phyloP scores from a whole-genome alignment of 2,329 filamentous ascomycete genomes.

The Diplodia corticola region DNA sequence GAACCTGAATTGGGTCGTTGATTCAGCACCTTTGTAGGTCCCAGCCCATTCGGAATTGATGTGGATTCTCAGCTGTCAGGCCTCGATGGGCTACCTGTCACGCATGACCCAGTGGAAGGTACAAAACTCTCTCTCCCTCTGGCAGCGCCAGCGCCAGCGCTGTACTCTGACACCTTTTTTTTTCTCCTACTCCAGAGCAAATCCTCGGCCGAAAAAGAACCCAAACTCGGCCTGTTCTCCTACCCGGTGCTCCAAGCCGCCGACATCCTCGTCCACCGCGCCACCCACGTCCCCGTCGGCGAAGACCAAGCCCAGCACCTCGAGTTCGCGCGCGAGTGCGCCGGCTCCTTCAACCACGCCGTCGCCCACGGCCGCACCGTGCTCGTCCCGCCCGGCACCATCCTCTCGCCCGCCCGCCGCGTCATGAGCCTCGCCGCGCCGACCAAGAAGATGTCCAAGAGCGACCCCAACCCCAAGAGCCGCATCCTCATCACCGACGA shows the following conservation, averaged over 20 bases:
- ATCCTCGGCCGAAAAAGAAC: conserved; percentile 59
- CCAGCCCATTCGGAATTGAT: conserved; percentile 84
- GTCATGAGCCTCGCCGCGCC: conserved; percentile 88
- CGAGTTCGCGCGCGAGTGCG: conserved; percentile 86
- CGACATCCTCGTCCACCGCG: conserved; percentile 84
- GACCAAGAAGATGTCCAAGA: conserved; percentile 91
- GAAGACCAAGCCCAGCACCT: conserved; percentile 93
- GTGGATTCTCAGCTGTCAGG: conserved; percentile 93
- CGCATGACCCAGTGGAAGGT: conserved; percentile 99
- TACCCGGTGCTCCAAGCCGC: conserved; percentile 96
- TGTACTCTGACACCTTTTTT: background rate
- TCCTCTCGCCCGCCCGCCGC: conserved; percentile 68
- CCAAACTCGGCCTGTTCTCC: conserved; percentile 89
- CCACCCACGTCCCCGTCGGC: conserved; percentile 95
- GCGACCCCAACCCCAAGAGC: conserved; percentile 67
- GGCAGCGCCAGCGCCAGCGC: background rate
- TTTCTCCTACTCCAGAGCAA: conserved; percentile 61
- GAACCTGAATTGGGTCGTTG: background rate
- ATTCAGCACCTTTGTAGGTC: conserved; percentile 51
- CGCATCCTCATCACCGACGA: conserved; percentile 81
- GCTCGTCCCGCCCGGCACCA: conserved; percentile 57
- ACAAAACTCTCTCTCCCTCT: conserved; percentile 23
- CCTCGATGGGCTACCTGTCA: conserved; percentile 88
- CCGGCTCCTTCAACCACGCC: conserved; percentile 79
- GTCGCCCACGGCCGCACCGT: conserved; percentile 68